These are phyloP conservation scores for Cladosporium sp. DNA, from an alignment of 2,329 filamentous ascomycete species.

Conservation along the genomic window DNA sequence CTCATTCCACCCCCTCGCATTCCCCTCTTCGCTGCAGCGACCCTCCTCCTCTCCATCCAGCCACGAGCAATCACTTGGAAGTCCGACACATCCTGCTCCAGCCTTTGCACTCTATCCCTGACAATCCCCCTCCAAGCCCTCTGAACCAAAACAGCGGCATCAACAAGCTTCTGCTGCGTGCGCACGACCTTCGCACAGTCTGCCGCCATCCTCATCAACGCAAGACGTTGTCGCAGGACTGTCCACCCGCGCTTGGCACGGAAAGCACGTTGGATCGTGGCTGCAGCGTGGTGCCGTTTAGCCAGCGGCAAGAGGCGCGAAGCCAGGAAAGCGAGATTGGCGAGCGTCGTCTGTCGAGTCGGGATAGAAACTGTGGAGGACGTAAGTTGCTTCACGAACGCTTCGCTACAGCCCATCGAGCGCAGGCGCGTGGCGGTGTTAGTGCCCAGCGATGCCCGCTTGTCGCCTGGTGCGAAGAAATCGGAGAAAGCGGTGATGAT, in stretches of 20 bases:
- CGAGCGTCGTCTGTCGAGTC: constrained; percentile 49
- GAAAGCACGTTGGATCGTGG: constrained; percentile 48
- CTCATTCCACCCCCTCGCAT: constrained; percentile 26
- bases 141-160: constrained; percentile 40
- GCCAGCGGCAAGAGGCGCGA: constrained; percentile 51
- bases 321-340: constrained; percentile 54
- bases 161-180: constrained; percentile 35
- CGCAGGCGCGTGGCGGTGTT: constrained; percentile 31
- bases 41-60: constrained; percentile 33
- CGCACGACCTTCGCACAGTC: constrained; percentile 44
- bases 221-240: constrained; percentile 29
- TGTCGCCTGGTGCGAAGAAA: constrained; percentile 28
- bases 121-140: constrained; percentile 37
- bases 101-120: constrained; percentile 27
- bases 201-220: constrained; percentile 37
- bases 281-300: constrained; percentile 45
- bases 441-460: neutral
- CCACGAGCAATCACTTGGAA: constrained; percentile 42
- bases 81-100: constrained; percentile 33
- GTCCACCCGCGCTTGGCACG: constrained; percentile 32
- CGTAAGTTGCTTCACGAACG: constrained; percentile 42
- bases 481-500: constrained; percentile 53
- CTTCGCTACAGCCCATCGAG: constrained; percentile 36
- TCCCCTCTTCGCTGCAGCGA: constrained; percentile 24
- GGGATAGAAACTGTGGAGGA: constrained; percentile 38